Percentiles rank a stretch among this genome's conserved stretches.
Evolutionary conservation across 2,329 filamentous ascomycete genomes (phyloP).

Genomic region (Laburnicola sp.): DNA sequence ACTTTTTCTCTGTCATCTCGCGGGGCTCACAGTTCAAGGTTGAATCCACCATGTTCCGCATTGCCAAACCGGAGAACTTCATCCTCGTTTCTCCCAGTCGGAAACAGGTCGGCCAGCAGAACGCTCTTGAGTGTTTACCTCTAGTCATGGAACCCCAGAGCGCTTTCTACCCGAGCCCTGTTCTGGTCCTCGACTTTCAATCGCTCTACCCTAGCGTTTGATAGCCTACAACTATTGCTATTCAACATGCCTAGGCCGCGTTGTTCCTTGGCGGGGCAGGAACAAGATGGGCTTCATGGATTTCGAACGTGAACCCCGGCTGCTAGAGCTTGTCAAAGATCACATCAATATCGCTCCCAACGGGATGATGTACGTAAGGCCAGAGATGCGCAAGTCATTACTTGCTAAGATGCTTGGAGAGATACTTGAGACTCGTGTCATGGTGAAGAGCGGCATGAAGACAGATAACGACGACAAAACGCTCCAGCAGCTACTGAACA

Average conservation of each 20-base stretch:
- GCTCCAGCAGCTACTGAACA: conserved; percentile 85
- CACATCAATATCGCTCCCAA: conserved; percentile 93
- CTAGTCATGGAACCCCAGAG: conserved; percentile 98
- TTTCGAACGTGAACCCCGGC: conserved; percentile 73
- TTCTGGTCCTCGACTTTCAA: conserved; percentile 93
- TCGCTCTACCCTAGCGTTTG: conserved; percentile 95
- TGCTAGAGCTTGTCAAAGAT: conserved; percentile 78
- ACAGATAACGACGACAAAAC: conserved; percentile 83
- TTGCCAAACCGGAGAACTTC: conserved; percentile 95
- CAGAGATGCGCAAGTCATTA: conserved; percentile 83
- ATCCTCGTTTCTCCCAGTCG: conserved; percentile 85
- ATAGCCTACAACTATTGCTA: conserved; percentile 99
- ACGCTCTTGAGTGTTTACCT: conserved; percentile 90
- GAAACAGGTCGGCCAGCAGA: conserved; percentile 91
- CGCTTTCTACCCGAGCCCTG: conserved; percentile 85
- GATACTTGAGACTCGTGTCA: conserved; percentile 91
- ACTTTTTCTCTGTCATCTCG: conserved; percentile 96
- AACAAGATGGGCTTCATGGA: conserved; percentile 95
- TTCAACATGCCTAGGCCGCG: conserved; percentile 88
- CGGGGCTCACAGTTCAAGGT: conserved; percentile 98
- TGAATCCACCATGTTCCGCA: conserved; percentile 97
- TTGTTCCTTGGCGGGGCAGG: conserved; percentile 82
- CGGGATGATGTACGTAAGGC: conserved; percentile 91
- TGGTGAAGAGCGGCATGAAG: conserved; percentile 98
- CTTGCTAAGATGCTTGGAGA: conserved; percentile 96